Evolutionary conservation across 2,329 filamentous ascomycete species (phyloP), one percentile per base, ranked within the genome.

Genomic region (Monosporascus sp.): DNA sequence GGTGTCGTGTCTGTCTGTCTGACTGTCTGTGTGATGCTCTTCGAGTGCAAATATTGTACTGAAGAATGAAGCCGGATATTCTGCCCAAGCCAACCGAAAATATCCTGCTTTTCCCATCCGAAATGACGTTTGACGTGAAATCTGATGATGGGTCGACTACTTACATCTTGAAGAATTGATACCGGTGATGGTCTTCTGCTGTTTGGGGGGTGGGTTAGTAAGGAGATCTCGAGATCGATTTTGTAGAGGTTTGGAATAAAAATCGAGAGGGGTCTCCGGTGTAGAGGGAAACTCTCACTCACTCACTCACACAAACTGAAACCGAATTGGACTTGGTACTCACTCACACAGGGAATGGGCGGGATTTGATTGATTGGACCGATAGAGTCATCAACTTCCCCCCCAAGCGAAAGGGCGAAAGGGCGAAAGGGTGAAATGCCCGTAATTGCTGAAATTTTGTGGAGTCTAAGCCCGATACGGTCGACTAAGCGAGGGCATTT

Each of bases 111-210:
- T 11, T 5, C 27, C 27, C 27, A 31, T 31, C 27, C 27, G 27
- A 31, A 11, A 31, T 31, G 9, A 31, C 3, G 27, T 45, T 16
- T 16, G 17, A 45, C 17, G 11, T 24, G 26, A 45, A 19, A n/a
- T 19, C 40, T 58, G 34, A 47, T 40, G 34, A 19, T 31, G 26
- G 26, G 26, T 27, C 27, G 26, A 48, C 31, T 40, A 66, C 68
- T 69, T 63, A 69, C 66, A 69, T 68, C 57, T 65, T 69, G 66
- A 61, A 36, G 52, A 51, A 56, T 57, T 61, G 58, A 56, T 57
- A 54, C 47, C 52, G 54, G 51, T 59, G 65, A 66, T 65, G 65
- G 64, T 61, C 64, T 57, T 59, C 58, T 63, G 64, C 61, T 64
- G 55, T 64, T 34, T 11, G 9, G 24, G 3, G 24, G 24, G 27